Percentiles rank a stretch among this genome's conserved stretches.
Evolutionary conservation across 2,329 filamentous ascomycete genomes (phyloP).

Genomic region (Thyridium curvatum): DNA sequence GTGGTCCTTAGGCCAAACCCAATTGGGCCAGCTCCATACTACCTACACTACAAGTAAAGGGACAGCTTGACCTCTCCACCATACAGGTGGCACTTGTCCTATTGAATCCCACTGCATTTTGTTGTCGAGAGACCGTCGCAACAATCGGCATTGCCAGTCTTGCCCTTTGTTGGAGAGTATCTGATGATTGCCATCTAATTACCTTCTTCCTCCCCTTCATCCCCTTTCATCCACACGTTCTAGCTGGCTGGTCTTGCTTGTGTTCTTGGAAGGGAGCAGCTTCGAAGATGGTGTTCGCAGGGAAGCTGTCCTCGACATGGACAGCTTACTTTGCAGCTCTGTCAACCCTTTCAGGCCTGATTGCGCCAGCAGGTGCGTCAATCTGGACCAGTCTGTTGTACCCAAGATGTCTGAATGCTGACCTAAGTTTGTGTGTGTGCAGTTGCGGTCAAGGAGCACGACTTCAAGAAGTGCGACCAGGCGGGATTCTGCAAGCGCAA

Average conservation of each 20-base stretch:
- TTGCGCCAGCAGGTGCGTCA: constrained; percentile 58
- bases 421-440: constrained; percentile 7
- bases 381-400: background rate
- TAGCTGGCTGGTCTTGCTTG: constrained; percentile 2
- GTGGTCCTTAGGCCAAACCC: constrained; percentile 3
- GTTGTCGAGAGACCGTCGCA: too few relatives aligned
- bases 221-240: background rate
- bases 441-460: constrained; percentile 89
- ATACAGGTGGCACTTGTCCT: too few relatives aligned
- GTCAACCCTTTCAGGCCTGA: constrained; percentile 47
- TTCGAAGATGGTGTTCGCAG: constrained; percentile 39
- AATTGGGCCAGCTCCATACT: constrained; percentile 6
- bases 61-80: constrained; percentile 16
- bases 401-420: background rate
- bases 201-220: background rate
- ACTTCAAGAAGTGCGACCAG: constrained; percentile 95
- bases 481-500: constrained; percentile 97
- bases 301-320: constrained; percentile 55
- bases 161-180: too few relatives aligned
- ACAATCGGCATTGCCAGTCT: too few relatives aligned
- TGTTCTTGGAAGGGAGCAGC: constrained; percentile 2
- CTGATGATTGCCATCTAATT: too few relatives aligned
- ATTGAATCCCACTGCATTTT: too few relatives aligned
- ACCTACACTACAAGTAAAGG: too few relatives aligned
- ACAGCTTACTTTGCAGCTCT: constrained; percentile 52